phyloP scores from a whole-genome alignment of 495 filamentous ascomycete genomes.

The Glutinoglossum americanum region DNA sequence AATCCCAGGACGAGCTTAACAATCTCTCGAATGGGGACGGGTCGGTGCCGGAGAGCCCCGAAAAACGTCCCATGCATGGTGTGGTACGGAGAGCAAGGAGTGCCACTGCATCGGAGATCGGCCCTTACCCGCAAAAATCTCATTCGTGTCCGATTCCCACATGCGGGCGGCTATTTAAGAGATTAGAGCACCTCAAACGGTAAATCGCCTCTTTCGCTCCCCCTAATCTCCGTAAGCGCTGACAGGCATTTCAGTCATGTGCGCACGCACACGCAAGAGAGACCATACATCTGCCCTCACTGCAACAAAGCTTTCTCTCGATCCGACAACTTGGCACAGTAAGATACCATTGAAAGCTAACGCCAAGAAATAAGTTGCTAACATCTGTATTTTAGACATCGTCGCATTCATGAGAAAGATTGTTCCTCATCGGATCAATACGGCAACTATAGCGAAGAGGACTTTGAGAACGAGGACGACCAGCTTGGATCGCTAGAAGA shows the following conservation, averaged over 20 bases:
- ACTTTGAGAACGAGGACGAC: slow-evolving; percentile 5
- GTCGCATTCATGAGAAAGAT: slow-evolving; percentile 74
- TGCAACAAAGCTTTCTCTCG: slow-evolving; percentile 98
- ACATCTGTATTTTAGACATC: slow-evolving; percentile 42
- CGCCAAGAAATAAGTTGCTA: slow-evolving; percentile 15
- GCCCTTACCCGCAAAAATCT: slow-evolving; percentile 90
- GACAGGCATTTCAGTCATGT: slow-evolving; percentile 64
- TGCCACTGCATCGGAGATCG: slow-evolving; percentile 88
- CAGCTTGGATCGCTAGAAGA: slow-evolving; percentile 54
- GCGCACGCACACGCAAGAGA: slow-evolving; percentile 96
- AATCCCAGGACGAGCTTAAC: slow-evolving; percentile 43
- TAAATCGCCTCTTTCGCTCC: slow-evolving; percentile 30
- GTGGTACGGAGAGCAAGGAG: slow-evolving; percentile 80
- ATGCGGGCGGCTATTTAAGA: slow-evolving; percentile 93
- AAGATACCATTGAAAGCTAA: slow-evolving; percentile 22
- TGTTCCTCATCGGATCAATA: slow-evolving; percentile 49
- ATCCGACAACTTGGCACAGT: slow-evolving; percentile 97
- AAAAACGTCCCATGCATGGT: slow-evolving; percentile 34
- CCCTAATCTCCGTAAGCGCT: slow-evolving; percentile 16
- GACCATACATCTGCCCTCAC: slow-evolving; percentile 88
- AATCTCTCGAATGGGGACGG: slow-evolving; percentile 42
- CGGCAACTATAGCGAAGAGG: slow-evolving; percentile 28
- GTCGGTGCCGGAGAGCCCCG: slow-evolving; percentile 36
- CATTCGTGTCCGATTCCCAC: slow-evolving; percentile 98
- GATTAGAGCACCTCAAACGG: slow-evolving; percentile 97